Percentiles rank a stretch among this genome's conserved stretches.
These are phyloP conservation scores for Aphanomyces invadans DNA, from an alignment of 352 stramenopile genomes.

Conservation along the genomic window DNA sequence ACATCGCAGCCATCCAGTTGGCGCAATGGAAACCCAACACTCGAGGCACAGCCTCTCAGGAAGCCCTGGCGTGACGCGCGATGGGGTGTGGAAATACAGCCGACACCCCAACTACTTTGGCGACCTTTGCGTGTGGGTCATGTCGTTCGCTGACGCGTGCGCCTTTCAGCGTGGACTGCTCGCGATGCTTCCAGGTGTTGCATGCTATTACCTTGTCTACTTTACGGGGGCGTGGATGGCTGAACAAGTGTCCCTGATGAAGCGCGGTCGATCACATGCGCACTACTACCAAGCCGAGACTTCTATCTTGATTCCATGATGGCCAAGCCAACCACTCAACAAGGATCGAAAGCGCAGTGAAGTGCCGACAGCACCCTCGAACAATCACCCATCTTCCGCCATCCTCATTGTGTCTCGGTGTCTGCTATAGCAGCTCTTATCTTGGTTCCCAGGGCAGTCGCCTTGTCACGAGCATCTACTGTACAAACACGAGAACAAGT, in stretches of 20 bases:
- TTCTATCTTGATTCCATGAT: conserved; percentile 11
- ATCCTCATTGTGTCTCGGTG: too few species aligned
- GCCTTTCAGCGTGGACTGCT: neutral
- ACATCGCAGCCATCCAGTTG: conserved; percentile 76
- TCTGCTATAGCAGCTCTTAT: too few species aligned
- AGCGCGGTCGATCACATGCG: conserved; percentile 12
- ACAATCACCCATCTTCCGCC: too few species aligned
- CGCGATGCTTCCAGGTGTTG: conserved; percentile 6
- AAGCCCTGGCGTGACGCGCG: conserved; percentile 24
- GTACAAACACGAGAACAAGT: too few species aligned
- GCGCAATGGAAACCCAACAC: conserved; percentile 39
- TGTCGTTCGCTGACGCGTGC: conserved; percentile 8
- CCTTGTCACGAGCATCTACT: too few species aligned
- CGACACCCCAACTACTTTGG: conserved; percentile 40
- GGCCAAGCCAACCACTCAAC: neutral
- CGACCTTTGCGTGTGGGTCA: conserved; percentile 30
- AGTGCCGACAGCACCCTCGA: too few species aligned
- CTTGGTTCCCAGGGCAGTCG: too few species aligned
- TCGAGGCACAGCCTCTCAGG: neutral
- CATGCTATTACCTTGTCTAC: conserved; percentile 22
- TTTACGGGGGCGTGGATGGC: conserved; percentile 24
- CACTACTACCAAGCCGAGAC: conserved; percentile 24
- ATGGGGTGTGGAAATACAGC: conserved; percentile 30
- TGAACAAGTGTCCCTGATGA: conserved; percentile 22
- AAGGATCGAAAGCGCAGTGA: neutral